Evolutionary conservation across 441 rosid genomes (phyloP), one percentile per base, ranked within the genome.

Genomic region (Eruca vesicaria): DNA sequence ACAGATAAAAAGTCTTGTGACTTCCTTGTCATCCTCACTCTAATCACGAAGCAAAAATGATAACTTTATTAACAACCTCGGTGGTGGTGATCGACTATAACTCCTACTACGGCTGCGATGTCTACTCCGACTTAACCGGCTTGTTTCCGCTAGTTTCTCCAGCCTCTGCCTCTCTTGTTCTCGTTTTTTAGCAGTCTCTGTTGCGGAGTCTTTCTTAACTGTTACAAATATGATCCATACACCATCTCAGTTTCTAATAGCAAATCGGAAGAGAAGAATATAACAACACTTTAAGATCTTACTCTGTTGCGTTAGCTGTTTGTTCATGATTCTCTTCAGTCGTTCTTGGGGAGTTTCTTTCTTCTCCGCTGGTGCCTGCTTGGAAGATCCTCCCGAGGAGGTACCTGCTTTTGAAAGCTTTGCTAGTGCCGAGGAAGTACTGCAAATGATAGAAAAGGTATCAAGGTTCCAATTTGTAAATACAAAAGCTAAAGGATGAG

Each of bases 291-390:
- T n/a, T 58, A 21, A 58, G 68, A 60, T 61, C 89, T 43, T 91
- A 93, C 99, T 90, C 84, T 96, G 98, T 74, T 89, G 90, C 68
- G 90, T 93, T 75, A 96, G 81, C 87, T 93, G 99, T 66, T 50
- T 87, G 84, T 88, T 91, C 99, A 93, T 96, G 67, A 96, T 96
- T 90, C 98, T 87, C 83, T 96, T 96, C 18, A 96, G 84, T 66
- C 98, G 89, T 82, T 96, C 98, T 80, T 96, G 99, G 6, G 98
- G 99, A 77, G 98, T 96, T 85, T 96, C 98, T 64, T 88, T 93
- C 85, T 93, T 91, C 83, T 82, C 97, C 48, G 75, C 89, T 53
- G 68, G 88, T 11, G 59, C 81, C 77, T 84, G 97, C 81, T 91
- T 96, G 60, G 74, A 77, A 41, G 90, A 76, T 11, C 86, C 90